Base-by-base conservation (phyloP, 306 rosid species). In the Dryas octopetala region DNA sequence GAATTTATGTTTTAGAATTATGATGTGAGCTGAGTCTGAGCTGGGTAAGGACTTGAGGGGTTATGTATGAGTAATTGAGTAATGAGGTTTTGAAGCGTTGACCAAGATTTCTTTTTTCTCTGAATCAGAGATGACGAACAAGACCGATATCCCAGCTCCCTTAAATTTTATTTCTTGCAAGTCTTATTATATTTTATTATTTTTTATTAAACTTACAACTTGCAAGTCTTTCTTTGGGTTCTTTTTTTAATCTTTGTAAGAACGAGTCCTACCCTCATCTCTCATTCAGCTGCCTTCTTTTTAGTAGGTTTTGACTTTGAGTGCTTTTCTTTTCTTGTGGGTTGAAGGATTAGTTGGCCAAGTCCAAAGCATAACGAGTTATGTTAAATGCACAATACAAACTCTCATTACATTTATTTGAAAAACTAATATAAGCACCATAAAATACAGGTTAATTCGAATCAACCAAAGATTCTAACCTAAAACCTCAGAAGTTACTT, bases 21-120 rank as follows among this genome's bases (percentile, higher is more conserved):
- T 40, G 1, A 49, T 6, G 32, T 9, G 13, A 45, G 11, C 65
- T 11, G 11, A 60, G 16, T 1, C 9, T 61, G 52, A 44, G 38
- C 69, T 65, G 16, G 52, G 7, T n/a, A 8, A 28, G 65, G 65
- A 46, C 9, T 55, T 55, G 23, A 44, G 46, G 19, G 55, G 71
- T 15, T 47, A 26, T 13, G 9, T 52, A 9, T 16, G 61, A 51
- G 74, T 16, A 16, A 32, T 13, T 7, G 74, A 53, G 74, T 54
- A 17, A 17, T 7, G 74, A 53, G 74, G 17, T 40, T 19, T 40
- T 70, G 62, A 51, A 32, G 74, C 74, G 62, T 70, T 70, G 74
- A 70, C 74, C 51, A 11, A 54, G 51, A n/a, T 4, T 40, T 32
- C 5, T 68, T 14, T 2, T 52, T 62, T 4, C 4, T 68, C 28